Conservation (phyloP, 2,329 filamentous ascomycete species). For the Pseudogymnoascus sp. region DNA sequence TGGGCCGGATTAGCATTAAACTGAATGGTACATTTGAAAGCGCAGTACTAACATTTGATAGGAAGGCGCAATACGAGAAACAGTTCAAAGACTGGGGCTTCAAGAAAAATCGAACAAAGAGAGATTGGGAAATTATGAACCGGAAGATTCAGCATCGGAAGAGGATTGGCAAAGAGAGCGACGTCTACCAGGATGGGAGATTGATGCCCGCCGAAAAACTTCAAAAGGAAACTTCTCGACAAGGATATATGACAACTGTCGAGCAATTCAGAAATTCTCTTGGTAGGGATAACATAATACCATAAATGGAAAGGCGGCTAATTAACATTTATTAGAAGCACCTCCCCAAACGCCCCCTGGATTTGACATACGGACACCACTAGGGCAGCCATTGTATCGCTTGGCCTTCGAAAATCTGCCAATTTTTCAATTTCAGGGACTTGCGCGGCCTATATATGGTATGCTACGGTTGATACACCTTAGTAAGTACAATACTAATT, state of each 20-base stretch:
- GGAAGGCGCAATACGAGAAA: slow-evolving; percentile 15
- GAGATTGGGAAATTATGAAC: slow-evolving; percentile 11
- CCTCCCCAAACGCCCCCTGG: slow-evolving; percentile 4
- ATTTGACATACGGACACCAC: slow-evolving; percentile 8
- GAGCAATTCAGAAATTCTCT: background rate
- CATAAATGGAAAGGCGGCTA: background rate
- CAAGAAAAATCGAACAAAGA: slow-evolving; percentile 10
- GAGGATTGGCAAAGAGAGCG: slow-evolving; percentile 8
- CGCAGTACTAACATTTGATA: background rate
- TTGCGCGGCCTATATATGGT: background rate
- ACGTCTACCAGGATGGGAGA: slow-evolving; percentile 1
- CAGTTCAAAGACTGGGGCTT: slow-evolving; percentile 14
- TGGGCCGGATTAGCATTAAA: background rate
- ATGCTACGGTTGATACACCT: background rate
- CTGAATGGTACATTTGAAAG: background rate
- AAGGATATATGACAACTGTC: background rate
- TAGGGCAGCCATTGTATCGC: background rate
- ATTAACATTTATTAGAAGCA: slow-evolving; percentile 1
- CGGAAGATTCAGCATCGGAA: slow-evolving; percentile 6
- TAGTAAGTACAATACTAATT: background rate
- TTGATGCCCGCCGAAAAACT: slow-evolving; percentile 10
- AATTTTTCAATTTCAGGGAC: background rate
- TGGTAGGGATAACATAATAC: background rate
- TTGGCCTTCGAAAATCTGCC: slow-evolving; percentile 3
- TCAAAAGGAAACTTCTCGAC: slow-evolving; percentile 11